phyloP scores from a whole-genome alignment of 352 stramenopile species.

The Phytophthora podocarpi region DNA sequence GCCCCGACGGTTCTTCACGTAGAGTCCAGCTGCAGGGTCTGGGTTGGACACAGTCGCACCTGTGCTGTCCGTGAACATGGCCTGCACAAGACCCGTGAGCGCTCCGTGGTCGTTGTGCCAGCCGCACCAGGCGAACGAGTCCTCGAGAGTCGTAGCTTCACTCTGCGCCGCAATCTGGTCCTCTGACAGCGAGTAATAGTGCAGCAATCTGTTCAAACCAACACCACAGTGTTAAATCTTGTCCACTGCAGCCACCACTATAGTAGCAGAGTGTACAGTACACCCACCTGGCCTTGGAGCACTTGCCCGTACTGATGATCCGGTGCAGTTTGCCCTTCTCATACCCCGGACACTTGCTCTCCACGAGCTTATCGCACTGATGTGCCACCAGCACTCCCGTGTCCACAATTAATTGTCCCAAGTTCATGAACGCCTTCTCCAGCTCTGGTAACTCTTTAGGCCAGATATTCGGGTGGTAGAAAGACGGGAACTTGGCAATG shows the following conservation, averaged over 20 bases:
- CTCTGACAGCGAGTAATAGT: slow-evolving; percentile 94
- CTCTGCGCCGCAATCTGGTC: slow-evolving; percentile 58
- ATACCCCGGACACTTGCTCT: slow-evolving; percentile 75
- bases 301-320: slow-evolving; percentile 90
- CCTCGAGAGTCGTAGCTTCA: slow-evolving; percentile 51
- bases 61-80: slow-evolving; percentile 86
- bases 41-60: slow-evolving; percentile 72
- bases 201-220: slow-evolving; percentile 72
- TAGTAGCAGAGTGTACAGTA: background rate
- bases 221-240: background rate
- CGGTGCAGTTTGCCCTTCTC: slow-evolving; percentile 82
- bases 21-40: slow-evolving; percentile 89
- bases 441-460: slow-evolving; percentile 82
- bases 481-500: slow-evolving; percentile 85
- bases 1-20: slow-evolving; percentile 92
- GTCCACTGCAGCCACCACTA: background rate
- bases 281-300: slow-evolving; percentile 85
- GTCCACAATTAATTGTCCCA: slow-evolving; percentile 93
- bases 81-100: slow-evolving; percentile 94
- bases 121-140: slow-evolving; percentile 96
- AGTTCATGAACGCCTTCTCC: slow-evolving; percentile 90
- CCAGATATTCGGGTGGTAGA: slow-evolving; percentile 96
- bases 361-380: slow-evolving; percentile 93
- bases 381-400: slow-evolving; percentile 91
- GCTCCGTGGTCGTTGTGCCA: slow-evolving; percentile 98